These are phyloP conservation scores for Gymnopilus dilepis DNA, from an alignment of 768 basidiomycete species.

Conservation along the genomic window DNA sequence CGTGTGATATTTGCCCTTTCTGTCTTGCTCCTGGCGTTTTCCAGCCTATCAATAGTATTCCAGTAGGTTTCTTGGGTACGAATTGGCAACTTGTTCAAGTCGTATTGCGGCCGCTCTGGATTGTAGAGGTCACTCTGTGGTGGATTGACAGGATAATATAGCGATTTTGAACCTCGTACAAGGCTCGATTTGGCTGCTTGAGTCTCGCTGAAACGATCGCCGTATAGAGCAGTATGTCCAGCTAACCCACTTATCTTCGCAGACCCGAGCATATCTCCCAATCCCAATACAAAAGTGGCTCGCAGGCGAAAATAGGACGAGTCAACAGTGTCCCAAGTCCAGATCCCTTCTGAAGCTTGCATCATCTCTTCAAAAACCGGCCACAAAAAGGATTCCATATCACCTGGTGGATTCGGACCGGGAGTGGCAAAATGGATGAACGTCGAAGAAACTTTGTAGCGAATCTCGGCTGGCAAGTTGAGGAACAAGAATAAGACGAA, in stretches of 20 bases:
- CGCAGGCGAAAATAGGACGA: slow-evolving; percentile 20
- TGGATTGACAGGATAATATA: slow-evolving; percentile 34
- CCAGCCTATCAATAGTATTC: slow-evolving; percentile 26
- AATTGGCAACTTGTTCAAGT: slow-evolving; percentile 29
- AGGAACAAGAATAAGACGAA: slow-evolving; percentile 28
- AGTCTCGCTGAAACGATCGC: slow-evolving; percentile 30
- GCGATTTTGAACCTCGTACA: not conserved
- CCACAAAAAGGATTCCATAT: slow-evolving; percentile 29
- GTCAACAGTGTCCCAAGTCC: slow-evolving; percentile 30
- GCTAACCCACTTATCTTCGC: slow-evolving; percentile 34
- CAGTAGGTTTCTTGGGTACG: slow-evolving; percentile 30
- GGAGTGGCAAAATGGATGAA: slow-evolving; percentile 24
- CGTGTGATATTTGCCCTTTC: slow-evolving; percentile 25
- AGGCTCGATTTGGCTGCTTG: not conserved
- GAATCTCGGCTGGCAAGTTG: slow-evolving; percentile 26
- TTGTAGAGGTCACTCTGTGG: slow-evolving; percentile 17
- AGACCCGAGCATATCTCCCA: slow-evolving; percentile 37
- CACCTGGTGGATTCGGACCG: slow-evolving; percentile 29
- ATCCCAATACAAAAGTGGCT: slow-evolving; percentile 12
- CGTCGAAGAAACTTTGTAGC: slow-evolving; percentile 18
- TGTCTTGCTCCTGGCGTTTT: slow-evolving; percentile 19
- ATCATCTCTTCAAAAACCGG: slow-evolving; percentile 25
- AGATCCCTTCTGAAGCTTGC: slow-evolving; percentile 26
- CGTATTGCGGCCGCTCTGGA: slow-evolving; percentile 31
- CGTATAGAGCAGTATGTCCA: slow-evolving; percentile 29